Evolutionary conservation across 768 basidiomycete genomes (phyloP).

Genomic region (Naganishia kalamii): DNA sequence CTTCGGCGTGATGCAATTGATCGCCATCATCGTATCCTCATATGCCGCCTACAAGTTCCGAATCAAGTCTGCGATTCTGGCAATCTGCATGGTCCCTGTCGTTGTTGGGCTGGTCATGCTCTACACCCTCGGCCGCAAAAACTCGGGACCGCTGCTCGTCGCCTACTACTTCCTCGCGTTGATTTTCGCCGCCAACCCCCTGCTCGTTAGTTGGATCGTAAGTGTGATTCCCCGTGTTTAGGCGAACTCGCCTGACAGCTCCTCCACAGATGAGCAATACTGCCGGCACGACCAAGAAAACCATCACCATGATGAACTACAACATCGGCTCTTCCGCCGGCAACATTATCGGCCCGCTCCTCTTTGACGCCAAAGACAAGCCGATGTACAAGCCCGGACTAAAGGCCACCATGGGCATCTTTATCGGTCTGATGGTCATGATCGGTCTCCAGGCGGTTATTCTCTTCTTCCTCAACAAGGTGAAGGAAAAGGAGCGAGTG

Average conservation of each 20-base stretch:
- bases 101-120: slow-evolving; percentile 37
- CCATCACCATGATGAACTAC: slow-evolving; percentile 50
- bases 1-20: slow-evolving; percentile 38
- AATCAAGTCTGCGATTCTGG: slow-evolving; percentile 32
- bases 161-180: slow-evolving; percentile 45
- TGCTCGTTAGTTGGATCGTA: slow-evolving; percentile 31
- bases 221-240: not conserved
- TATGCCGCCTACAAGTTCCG: slow-evolving; percentile 34
- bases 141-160: slow-evolving; percentile 30
- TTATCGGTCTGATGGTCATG: slow-evolving; percentile 27
- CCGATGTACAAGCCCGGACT: slow-evolving; percentile 35
- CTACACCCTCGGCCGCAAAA: slow-evolving; percentile 28
- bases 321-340: slow-evolving; percentile 46
- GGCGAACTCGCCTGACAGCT: not conserved
- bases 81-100: slow-evolving; percentile 29
- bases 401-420: slow-evolving; percentile 33
- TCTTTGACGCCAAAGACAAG: slow-evolving; percentile 39
- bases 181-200: slow-evolving; percentile 44
- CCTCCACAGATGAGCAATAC: slow-evolving; percentile 24
- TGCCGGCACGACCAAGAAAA: slow-evolving; percentile 41
- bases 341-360: slow-evolving; percentile 44
- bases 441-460: slow-evolving; percentile 27
- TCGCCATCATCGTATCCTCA: slow-evolving; percentile 32
- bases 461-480: slow-evolving; percentile 36
- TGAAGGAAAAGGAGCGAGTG: slow-evolving; percentile 39